Conservation (phyloP, 345 rosid species). For the Eucalyptus guilfoylei region DNA sequence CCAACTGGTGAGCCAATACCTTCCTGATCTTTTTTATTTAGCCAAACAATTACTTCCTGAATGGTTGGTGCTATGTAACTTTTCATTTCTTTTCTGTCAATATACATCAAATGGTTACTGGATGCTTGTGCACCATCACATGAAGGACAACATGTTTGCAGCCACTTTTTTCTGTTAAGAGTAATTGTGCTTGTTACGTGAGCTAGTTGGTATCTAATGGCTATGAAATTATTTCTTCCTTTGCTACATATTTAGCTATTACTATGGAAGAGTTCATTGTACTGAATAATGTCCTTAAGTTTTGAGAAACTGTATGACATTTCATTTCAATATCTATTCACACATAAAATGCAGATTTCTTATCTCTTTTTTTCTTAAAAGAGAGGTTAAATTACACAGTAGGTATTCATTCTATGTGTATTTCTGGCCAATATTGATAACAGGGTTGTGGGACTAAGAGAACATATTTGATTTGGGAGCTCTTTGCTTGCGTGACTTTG, state of each 20-base stretch:
- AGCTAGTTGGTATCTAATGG: not conserved
- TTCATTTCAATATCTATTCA: not conserved
- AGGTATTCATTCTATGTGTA: not conserved
- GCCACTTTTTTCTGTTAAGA: not conserved
- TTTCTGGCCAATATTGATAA: not conserved
- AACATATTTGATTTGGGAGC: not conserved
- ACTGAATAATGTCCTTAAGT: not conserved
- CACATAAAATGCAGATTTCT: not conserved
- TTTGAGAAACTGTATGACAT: not conserved
- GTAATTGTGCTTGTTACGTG: not conserved
- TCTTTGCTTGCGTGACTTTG: not conserved
- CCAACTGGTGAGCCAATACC: slow-evolving; percentile 72
- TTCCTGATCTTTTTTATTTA: not conserved
- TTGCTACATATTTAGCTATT: not conserved
- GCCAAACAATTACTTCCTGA: not conserved
- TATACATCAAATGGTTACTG: not conserved
- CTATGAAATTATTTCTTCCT: not conserved
- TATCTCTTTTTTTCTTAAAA: not conserved
- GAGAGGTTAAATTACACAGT: not conserved
- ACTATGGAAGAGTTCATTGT: not conserved
- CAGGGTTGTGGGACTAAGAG: not conserved
- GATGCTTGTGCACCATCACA: not conserved
- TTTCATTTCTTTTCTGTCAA: not conserved
- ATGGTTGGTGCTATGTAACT: not conserved
- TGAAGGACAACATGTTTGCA: not conserved